phyloP scores from a whole-genome alignment of 2,329 filamentous ascomycete genomes.

The Neofusicoccum ribis region DNA sequence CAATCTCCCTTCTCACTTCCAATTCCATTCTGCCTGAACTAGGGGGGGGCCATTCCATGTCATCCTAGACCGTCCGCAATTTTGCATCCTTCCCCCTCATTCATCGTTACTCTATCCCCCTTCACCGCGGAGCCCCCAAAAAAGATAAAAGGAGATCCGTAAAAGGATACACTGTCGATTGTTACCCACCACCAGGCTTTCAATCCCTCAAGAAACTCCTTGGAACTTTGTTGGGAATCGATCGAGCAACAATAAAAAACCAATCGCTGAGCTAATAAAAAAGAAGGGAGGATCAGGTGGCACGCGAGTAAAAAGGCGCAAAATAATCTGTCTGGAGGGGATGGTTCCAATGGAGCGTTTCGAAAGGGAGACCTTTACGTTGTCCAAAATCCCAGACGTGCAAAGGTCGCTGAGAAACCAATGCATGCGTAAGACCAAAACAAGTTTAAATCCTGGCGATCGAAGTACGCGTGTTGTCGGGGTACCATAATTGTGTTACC shows the following conservation, averaged over 20 bases:
- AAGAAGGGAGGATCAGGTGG: not conserved
- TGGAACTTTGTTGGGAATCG: not conserved
- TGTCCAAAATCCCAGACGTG: not conserved
- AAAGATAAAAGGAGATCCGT: not conserved
- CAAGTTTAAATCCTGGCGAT: not conserved
- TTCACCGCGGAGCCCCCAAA: too few relatives aligned
- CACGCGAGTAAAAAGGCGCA: too few relatives aligned
- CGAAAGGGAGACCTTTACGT: not conserved
- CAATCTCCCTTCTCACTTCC: not conserved
- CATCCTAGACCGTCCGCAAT: not conserved
- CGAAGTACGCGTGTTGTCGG: not conserved
- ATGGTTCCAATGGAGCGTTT: too few relatives aligned
- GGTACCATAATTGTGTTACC: not conserved
- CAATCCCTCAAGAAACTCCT: not conserved
- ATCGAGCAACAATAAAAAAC: not conserved
- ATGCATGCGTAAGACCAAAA: not conserved
- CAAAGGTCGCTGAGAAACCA: not conserved
- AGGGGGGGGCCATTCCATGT: too few relatives aligned
- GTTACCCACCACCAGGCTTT: not conserved
- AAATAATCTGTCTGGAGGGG: too few relatives aligned
- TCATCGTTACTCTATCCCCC: too few relatives aligned
- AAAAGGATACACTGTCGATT: not conserved
- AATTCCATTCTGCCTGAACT: not conserved
- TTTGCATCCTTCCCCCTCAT: not conserved
- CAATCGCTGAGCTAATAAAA: not conserved